Evolutionary conservation across 73 alveolate species (phyloP), one percentile per base, ranked within the genome.

Genomic region (Durusdinium trenchii): DNA sequence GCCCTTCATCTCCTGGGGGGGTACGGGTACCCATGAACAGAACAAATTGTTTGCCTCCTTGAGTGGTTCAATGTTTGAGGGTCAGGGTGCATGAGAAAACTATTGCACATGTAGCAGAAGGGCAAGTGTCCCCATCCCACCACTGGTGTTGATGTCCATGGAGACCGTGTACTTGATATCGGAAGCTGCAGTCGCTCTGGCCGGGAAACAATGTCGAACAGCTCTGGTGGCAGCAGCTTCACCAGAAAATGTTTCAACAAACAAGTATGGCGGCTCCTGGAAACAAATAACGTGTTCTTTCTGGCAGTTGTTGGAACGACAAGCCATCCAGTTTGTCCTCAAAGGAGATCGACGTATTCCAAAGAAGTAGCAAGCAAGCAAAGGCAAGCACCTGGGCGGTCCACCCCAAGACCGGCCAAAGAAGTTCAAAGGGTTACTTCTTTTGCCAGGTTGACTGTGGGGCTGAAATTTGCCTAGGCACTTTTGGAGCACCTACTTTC

Each of bases 331-430:
- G 47, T 71, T 32, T 0, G 28, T 36, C 20, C 16, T 6, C 50
- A 71, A 28, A 16, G n/a, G 6, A n/a, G 30, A 71, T 40, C 18
- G 16, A 46, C 26, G 18, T 0, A 40, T 71, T 71, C 84, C 84
- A 71, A 32, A 71, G 50, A 7, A 71, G 84, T 26, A 71, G 84
- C 52, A 71, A 40, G 84, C 84, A 71, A 5, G 84, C 84, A n/a
- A 71, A 71, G 26, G 84, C 84, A n/a, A 71, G 84, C 30, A 71
- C 16, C 84, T 71, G 9, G 64, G 64, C 64, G 20, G 20, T 12
- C 64, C n/a, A n/a, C n/a, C n/a, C 28, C 20, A 12, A 12, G 28
- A 12, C 64, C 20, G 64, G 9, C 28, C 64, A 12, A 20, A 9
- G 64, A 9, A 9, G 28, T 20, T 20, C 64, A 12, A 12, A 12